phyloP scores from a whole-genome alignment of 108 stramenopile genomes.

The Nitzschia putrida region DNA sequence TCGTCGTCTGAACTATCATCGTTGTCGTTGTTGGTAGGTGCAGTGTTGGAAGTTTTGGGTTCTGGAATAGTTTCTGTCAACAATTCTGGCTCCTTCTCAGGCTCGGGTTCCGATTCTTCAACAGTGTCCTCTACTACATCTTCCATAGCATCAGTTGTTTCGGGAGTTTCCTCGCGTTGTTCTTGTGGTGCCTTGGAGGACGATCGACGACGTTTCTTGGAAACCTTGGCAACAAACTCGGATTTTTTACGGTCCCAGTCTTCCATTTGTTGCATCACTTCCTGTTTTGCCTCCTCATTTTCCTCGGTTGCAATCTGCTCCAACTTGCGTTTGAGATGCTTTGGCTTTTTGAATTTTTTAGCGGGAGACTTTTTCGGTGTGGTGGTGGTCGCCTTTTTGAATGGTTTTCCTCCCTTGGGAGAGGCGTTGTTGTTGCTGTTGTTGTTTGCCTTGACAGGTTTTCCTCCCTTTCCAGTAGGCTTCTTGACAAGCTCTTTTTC shows the following conservation, averaged over 20 bases:
- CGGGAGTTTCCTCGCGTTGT: no score
- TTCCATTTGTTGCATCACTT: constrained; percentile 37
- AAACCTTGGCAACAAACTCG: constrained; percentile 4
- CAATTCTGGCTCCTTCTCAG: no score
- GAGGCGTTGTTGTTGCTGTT: background rate
- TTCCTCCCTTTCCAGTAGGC: no score
- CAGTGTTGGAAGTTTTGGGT: background rate
- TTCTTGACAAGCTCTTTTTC: background rate
- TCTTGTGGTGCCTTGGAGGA: background rate
- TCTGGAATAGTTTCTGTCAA: background rate
- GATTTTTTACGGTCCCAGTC: constrained; percentile 49
- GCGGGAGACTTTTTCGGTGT: constrained; percentile 30
- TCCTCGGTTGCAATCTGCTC: constrained; percentile 44
- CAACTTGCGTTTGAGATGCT: constrained; percentile 83
- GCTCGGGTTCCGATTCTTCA: constrained; percentile 18
- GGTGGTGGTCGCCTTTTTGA: constrained; percentile 2
- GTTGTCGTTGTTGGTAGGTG: background rate
- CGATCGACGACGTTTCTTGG: background rate
- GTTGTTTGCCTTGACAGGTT: constrained; percentile 1
- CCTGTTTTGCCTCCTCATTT: constrained; percentile 14
- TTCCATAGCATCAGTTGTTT: constrained; percentile 1
- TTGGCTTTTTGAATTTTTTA: constrained; percentile 74
- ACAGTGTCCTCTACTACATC: constrained; percentile 20
- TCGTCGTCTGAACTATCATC: constrained; percentile 7
- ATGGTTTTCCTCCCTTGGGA: constrained; percentile 2